phyloP scores from a whole-genome alignment of 768 basidiomycete genomes.

The Myochromella boudieri region DNA sequence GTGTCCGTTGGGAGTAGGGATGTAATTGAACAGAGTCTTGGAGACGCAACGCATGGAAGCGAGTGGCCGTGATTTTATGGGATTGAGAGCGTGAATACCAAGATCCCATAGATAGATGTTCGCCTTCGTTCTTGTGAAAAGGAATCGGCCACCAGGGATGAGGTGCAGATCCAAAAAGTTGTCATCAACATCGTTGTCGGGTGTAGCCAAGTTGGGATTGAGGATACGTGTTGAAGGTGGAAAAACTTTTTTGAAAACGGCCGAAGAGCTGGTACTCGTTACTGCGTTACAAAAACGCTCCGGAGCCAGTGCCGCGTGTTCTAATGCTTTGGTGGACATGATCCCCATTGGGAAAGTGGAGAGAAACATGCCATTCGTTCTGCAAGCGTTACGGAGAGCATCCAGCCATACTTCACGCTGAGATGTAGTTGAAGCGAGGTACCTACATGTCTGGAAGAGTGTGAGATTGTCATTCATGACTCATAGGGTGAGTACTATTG shows the following conservation, averaged over 20 bases:
- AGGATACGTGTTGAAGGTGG: not conserved
- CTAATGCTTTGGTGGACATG: constrained; percentile 16
- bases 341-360: constrained; percentile 18
- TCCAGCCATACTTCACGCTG: constrained; percentile 20
- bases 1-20: too few relatives aligned
- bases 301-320: constrained; percentile 14
- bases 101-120: not conserved
- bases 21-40: not conserved
- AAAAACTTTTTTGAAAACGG: not conserved
- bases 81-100: not conserved
- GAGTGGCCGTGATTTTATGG: not conserved
- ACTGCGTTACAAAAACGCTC: constrained; percentile 6
- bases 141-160: not conserved
- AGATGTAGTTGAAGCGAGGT: constrained; percentile 7
- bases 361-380: constrained; percentile 13
- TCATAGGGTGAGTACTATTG: not conserved
- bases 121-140: not conserved
- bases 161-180: not conserved
- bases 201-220: not conserved
- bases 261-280: not conserved
- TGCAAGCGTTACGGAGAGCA: constrained; percentile 15
- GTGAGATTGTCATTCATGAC: not conserved
- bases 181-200: not conserved
- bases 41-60: not conserved
- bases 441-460: constrained; percentile 16